A percentile compares a stretch with the other conserved stretches of the same genome.
These are phyloP conservation scores for Lasiosphaeria hispida DNA, from an alignment of 495 filamentous ascomycete genomes.

Conservation along the genomic window DNA sequence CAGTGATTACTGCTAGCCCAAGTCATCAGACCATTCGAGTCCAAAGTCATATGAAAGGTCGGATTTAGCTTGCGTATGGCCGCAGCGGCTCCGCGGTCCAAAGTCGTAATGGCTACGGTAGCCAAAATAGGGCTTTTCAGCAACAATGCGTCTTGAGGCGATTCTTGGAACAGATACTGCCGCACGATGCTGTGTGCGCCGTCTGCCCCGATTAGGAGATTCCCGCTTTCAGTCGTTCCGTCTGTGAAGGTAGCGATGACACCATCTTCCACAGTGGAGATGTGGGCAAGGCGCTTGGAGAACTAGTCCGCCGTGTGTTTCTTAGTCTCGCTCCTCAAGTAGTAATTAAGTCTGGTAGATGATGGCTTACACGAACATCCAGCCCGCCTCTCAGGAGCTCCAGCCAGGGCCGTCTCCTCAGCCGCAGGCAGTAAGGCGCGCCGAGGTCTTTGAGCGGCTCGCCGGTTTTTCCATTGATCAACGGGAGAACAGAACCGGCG, in stretches of 20 bases:
- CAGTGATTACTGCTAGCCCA: conserved; percentile 19
- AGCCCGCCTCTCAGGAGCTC: conserved; percentile 38
- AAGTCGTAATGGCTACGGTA: conserved; percentile 13
- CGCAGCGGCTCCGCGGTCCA: conserved; percentile 21
- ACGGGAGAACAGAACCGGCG: conserved; percentile 33
- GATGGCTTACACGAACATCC: conserved; percentile 37
- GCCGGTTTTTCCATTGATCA: conserved; percentile 44
- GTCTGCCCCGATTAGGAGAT: conserved; percentile 42
- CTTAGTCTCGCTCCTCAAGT: not conserved
- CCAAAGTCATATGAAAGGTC: conserved; percentile 25
- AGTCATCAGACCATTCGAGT: conserved; percentile 29
- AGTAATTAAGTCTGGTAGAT: not conserved
- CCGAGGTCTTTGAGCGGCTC: conserved; percentile 37
- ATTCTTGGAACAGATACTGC: conserved; percentile 30
- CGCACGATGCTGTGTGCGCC: conserved; percentile 42
- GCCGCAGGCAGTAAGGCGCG: conserved; percentile 38
- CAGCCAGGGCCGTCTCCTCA: conserved; percentile 42
- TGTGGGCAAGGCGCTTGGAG: conserved; percentile 6
- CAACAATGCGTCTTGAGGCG: conserved; percentile 24
- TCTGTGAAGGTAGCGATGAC: conserved; percentile 41
- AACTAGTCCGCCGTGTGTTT: conserved; percentile 22
- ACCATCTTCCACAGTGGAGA: not conserved
- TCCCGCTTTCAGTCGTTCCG: conserved; percentile 34
- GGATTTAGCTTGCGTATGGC: conserved; percentile 28
- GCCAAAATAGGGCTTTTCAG: conserved; percentile 17